Evolutionary conservation across 306 rosid genomes (phyloP), one percentile per base, ranked within the genome.

Genomic region (Biancaea sappan): DNA sequence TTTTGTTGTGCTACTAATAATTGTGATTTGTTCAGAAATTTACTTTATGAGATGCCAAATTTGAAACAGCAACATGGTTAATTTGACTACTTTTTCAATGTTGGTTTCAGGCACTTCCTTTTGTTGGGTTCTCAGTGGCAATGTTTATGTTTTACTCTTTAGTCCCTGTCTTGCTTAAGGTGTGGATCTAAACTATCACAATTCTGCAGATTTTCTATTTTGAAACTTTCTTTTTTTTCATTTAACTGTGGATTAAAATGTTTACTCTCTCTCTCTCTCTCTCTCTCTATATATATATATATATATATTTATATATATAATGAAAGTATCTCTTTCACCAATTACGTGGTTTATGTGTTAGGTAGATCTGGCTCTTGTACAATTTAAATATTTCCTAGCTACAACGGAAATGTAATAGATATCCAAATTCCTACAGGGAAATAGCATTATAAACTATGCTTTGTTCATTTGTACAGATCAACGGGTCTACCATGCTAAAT

Each of bases 141-240:
- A 90, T 94, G 99, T 94, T 94, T 82, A 58, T 91, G 75, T 92
- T 94, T 80, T 94, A 94, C 82, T 94, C 99, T 57, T 72, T 90
- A 21, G 99, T 94, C 46, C 99, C 97, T 37, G 66, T 91, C 75
- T 76, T 92, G 77, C 99, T 94, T 25, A 87, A 91, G 99, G 99
- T 94, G 73, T 41, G 82, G 40, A 28, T 76, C 56, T 68, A 53
- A 79, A 64, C 38, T 61, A 56, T 61, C 32, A 43, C 44, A n/a
- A 29, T 56, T 78, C 73, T 69, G 26, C 63, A 47, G 59, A 21
- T 64, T 32, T 69, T 16, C 2, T 10, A 57, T 62, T 41, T n/a
- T 62, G 19, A 63, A 56, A 46, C 15, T n/a, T 52, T 58, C 46
- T 25, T 58, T 73, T 29, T 21, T 24, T n/a, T n/a, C n/a, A n/a